A percentile compares a stretch with the other conserved stretches of the same genome.
phyloP scores from a whole-genome alignment of 768 basidiomycete species.

The Russula sp. region DNA sequence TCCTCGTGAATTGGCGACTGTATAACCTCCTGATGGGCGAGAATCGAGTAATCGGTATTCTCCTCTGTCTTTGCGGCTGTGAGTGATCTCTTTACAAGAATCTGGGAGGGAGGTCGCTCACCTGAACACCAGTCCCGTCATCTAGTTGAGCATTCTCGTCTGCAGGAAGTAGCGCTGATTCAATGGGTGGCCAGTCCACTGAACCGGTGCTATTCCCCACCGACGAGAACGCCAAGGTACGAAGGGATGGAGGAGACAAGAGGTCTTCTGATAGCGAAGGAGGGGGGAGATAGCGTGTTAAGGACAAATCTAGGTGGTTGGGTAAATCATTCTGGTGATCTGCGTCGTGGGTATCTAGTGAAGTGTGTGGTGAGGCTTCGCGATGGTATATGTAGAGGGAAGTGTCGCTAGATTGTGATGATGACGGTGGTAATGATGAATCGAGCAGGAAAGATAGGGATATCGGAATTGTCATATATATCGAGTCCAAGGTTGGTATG shows the following conservation, averaged over 20 bases:
- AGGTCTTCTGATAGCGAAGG: background rate
- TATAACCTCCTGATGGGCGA: background rate
- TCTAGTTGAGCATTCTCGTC: background rate
- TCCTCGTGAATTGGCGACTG: background rate
- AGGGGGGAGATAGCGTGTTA: background rate
- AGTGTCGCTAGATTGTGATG: background rate
- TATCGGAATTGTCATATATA: slow-evolving; percentile 2
- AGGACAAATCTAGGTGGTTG: background rate
- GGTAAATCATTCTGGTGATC: background rate
- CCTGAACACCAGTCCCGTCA: background rate
- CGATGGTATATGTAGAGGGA: background rate
- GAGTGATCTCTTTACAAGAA: background rate
- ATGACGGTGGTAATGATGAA: background rate
- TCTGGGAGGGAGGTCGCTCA: background rate
- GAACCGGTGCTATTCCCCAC: background rate
- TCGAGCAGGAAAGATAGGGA: background rate
- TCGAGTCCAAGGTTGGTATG: background rate
- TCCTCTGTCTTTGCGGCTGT: background rate
- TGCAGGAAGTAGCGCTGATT: background rate
- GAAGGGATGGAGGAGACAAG: background rate
- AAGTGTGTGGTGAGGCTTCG: background rate
- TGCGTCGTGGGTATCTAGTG: background rate
- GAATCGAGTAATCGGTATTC: background rate
- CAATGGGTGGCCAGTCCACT: slow-evolving; percentile 19
- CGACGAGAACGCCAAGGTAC: background rate